Base-by-base conservation (phyloP, 306 rosid species). In the Myrica gale region DNA sequence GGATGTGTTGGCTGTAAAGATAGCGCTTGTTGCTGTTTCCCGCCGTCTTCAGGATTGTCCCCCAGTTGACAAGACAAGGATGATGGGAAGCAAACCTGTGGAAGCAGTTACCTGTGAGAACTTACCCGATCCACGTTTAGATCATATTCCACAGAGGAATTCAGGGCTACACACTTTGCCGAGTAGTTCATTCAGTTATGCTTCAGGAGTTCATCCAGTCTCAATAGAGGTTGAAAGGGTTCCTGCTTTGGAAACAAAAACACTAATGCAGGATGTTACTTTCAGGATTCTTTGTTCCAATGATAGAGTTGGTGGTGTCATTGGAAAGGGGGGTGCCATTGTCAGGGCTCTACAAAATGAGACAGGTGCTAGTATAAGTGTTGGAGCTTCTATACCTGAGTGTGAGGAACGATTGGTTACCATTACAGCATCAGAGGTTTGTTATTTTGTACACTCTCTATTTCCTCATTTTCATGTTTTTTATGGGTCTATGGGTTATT, bases 291-390 rank as follows among this genome's bases (percentile, higher is more conserved):
- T 95, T 79, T 95, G 97, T 79, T 67, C 93, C 70, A 92, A 78
- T 75, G 93, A 90, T 81, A 88, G 81, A 86, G 88, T 89, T 79
- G 99, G 99, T 68, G 97, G 96, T 79, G 86, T 95, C 46, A 95
- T 95, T 89, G 99, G 99, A 66, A 95, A 89, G 83, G 97, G 97
- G 39, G 99, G 98, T 63, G 68, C 82, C 74, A 88, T 95, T 82
- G 78, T 95, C 58, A 90, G 78, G 88, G 88, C 90, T 67, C 90
- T 95, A 78, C 97, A 95, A 83, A 90, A 82, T 83, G 99, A 95
- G 82, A 89, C 99, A 13, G 98, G 98, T 81, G 93, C 99, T 77
- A 75, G 81, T 26, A 83, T 95, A 79, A 89, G 85, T 78, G 79
- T 95, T 79, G 96, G 92, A 68, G 82, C 90, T 76, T 47, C 88